Percentiles rank a stretch among this genome's conserved stretches.
Conservation (phyloP, 1,139 yeast species). For the Tardiomyces digboiensis region DNA sequence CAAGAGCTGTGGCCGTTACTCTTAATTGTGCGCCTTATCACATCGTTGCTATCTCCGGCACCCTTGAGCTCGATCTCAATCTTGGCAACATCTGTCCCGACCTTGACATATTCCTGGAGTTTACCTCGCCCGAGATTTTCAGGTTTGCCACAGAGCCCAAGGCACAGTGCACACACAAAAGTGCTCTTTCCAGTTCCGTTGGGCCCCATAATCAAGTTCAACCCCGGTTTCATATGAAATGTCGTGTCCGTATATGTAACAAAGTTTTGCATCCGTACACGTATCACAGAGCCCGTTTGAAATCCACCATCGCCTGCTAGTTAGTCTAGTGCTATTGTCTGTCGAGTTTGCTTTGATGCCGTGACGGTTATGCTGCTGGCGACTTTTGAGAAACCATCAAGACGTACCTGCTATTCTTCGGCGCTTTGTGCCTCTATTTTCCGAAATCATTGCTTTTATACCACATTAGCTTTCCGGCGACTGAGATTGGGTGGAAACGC, state of each 20-base stretch:
- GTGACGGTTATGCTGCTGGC: too few relatives aligned
- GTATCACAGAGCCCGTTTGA: not conserved
- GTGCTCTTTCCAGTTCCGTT: conserved; percentile 97
- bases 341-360: not conserved
- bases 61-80: conserved; percentile 63
- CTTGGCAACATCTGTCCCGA: conserved; percentile 47
- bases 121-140: conserved; percentile 58
- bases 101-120: conserved; percentile 62
- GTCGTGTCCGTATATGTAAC: conserved; percentile 77
- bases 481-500: conserved; percentile 21
- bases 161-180: conserved; percentile 85
- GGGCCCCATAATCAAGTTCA: conserved; percentile 94
- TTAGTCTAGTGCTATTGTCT: not conserved
- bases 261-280: conserved; percentile 37
- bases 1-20: conserved; percentile 40
- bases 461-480: conserved; percentile 35
- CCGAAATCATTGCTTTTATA: conserved; percentile 41
- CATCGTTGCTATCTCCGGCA: conserved; percentile 24
- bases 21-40: conserved; percentile 37
- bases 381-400: not conserved
- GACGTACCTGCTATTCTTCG: not conserved
- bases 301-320: not conserved
- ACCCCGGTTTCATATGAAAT: conserved; percentile 68
- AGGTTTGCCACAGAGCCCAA: conserved; percentile 80
- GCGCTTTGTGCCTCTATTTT: conserved; percentile 25